Conservation (phyloP, 2,329 filamentous ascomycete genomes). For the Pezicula radicicola region DNA sequence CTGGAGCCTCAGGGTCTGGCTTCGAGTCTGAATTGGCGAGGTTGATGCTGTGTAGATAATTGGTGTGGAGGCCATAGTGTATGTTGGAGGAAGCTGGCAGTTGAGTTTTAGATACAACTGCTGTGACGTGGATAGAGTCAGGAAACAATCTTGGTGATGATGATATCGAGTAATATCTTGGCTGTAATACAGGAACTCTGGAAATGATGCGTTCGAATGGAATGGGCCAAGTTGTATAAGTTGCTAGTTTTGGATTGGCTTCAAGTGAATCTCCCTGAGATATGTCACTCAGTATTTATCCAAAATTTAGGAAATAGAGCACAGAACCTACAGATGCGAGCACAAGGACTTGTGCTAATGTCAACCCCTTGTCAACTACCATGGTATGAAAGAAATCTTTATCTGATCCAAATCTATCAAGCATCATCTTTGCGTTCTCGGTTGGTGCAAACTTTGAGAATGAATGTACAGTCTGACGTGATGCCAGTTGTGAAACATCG, state of each 20-base stretch:
- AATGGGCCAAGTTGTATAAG: not conserved
- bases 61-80: too few species aligned
- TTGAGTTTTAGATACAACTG: not conserved
- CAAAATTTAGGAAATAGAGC: too few species aligned
- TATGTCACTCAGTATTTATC: too few species aligned
- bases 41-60: too few species aligned
- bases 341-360: not conserved
- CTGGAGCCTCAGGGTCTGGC: not conserved
- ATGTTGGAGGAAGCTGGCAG: not conserved
- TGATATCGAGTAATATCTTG: slow-evolving; percentile 5
- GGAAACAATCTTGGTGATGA: not conserved
- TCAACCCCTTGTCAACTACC: not conserved
- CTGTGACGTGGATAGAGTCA: not conserved
- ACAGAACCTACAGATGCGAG: too few species aligned
- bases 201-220: not conserved
- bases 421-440: not conserved
- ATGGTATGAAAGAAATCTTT: slow-evolving; percentile 1
- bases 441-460: not conserved
- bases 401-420: not conserved
- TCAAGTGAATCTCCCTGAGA: not conserved
- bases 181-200: not conserved
- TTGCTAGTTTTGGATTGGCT: not conserved
- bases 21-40: too few species aligned
- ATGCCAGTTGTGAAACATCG: slow-evolving; percentile 1
- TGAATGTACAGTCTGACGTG: not conserved